A percentile compares a stretch with the other conserved stretches of the same genome.
These are phyloP conservation scores for Pichia sp. DNA, from an alignment of 1,139 yeast genomes.

Conservation along the genomic window DNA sequence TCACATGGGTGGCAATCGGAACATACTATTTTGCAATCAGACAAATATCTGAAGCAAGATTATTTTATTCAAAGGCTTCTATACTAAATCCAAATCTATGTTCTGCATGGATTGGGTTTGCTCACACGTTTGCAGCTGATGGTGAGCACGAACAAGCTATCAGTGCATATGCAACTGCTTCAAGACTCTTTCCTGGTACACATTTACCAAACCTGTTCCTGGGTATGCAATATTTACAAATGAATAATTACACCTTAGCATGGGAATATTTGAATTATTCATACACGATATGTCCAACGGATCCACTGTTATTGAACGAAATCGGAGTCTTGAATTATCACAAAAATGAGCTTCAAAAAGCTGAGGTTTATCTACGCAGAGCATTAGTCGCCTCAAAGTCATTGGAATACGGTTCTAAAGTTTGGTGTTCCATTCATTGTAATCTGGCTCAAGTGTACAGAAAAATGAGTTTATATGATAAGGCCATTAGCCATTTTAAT, in stretches of 20 bases:
- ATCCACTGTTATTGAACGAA: constrained; percentile 88
- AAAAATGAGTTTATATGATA: constrained; percentile 57
- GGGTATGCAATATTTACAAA: constrained; percentile 95
- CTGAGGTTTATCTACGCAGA: constrained; percentile 68
- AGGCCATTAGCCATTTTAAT: constrained; percentile 73
- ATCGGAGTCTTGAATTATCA: constrained; percentile 89
- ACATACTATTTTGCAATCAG: constrained; percentile 79
- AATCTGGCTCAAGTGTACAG: constrained; percentile 93
- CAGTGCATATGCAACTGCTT: constrained; percentile 95
- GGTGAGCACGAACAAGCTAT: constrained; percentile 99
- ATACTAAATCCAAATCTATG: constrained; percentile 87
- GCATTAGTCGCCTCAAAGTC: constrained; percentile 72
- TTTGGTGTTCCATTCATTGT: constrained; percentile 84
- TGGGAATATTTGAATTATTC: constrained; percentile 83
- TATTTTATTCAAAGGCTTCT: constrained; percentile 88
- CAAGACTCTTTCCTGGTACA: constrained; percentile 90
- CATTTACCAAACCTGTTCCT: constrained; percentile 87
- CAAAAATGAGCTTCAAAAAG: constrained; percentile 61
- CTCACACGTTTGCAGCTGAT: constrained; percentile 96
- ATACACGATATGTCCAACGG: constrained; percentile 73
- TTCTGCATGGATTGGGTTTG: constrained; percentile 98
- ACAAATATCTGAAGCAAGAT: constrained; percentile 78
- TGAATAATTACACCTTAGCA: constrained; percentile 79
- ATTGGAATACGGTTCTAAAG: constrained; percentile 74
- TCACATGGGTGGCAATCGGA: constrained; percentile 94